Evolutionary conservation across 2,329 filamentous ascomycete genomes (phyloP), one percentile per base, ranked within the genome.

Genomic region (Ceratocystis variospora): DNA sequence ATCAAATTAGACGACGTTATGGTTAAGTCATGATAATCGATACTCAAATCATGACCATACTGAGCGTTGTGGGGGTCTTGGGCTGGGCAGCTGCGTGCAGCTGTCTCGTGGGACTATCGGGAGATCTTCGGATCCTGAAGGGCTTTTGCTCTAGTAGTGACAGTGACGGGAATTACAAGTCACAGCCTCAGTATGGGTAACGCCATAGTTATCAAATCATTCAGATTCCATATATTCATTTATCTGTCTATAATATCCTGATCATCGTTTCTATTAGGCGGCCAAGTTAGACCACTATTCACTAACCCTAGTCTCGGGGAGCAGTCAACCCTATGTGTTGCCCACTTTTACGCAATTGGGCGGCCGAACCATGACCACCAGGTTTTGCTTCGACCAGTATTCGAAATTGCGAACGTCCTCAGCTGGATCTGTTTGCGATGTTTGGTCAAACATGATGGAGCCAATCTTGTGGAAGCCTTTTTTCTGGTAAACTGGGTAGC

Each of bases 401-500:
- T 61, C 10, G 45, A 65, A 68, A 15, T 31, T 28, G 37, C 63
- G 63, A 4, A 64, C 61, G 5, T 33, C 22, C 19, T 28, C 25
- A 17, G 53, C 48, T 33, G n/a, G 37, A 6, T 61, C 48, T 22
- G 53, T 28, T 2, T 33, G 44, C 5, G 44, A 31, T 2, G 63
- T 65, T n/a, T 62, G n/a, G 8, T 68, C 67, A 31, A 66, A 68
- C 7, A 45, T 48, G 41, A 68, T 68, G 33, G 50, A 44, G 15
- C 63, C 66, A 5, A 22, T 44, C 50, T 66, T 64, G 10, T 61
- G 50, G 25, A 68, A 68, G 12, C 67, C 67, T 15, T 31, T 63
- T 25, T 66, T 63, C 17, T 50, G 48, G 45, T 68, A 68, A 5
- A 68, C 67, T 6, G 63, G 67, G 31, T 66, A 68, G 31, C 67